These are phyloP conservation scores for Fusarium chuoi DNA, from an alignment of 2,329 filamentous ascomycete species.

Conservation along the genomic window DNA sequence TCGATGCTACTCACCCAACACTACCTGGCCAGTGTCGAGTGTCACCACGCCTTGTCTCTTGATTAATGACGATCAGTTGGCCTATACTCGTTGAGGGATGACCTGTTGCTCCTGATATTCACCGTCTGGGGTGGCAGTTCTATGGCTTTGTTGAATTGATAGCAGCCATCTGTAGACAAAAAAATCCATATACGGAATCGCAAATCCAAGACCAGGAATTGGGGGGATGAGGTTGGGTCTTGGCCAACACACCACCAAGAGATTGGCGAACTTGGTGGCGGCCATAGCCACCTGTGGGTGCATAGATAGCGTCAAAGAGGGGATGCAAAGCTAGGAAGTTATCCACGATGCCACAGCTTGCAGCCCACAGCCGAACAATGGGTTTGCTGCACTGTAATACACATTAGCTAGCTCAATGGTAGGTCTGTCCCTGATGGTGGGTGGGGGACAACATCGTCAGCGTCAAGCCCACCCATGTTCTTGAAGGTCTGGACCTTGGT, in stretches of 20 bases:
- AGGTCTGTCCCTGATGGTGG: conserved; percentile 28
- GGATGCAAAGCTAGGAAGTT: conserved; percentile 3
- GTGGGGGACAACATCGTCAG: conserved; percentile 25
- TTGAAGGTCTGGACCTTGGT: conserved; percentile 40
- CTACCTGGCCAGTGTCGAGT: background rate
- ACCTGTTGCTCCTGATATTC: background rate
- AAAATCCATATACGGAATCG: background rate
- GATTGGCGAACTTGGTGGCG: conserved; percentile 41
- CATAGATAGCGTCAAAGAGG: conserved; percentile 17
- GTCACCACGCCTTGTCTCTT: conserved; percentile 7
- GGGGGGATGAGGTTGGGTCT: background rate
- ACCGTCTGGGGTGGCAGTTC: background rate
- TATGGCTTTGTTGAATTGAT: background rate
- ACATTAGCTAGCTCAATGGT: conserved; percentile 19
- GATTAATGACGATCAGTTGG: background rate
- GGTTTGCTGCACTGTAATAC: conserved; percentile 10
- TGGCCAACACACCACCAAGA: conserved; percentile 27
- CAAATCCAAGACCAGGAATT: background rate
- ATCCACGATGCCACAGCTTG: conserved; percentile 18
- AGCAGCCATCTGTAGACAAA: background rate
- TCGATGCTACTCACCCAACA: conserved; percentile 8
- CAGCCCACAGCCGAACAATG: conserved; percentile 14
- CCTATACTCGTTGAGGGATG: background rate
- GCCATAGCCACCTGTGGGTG: conserved; percentile 22
- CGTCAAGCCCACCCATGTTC: conserved; percentile 26